These are phyloP conservation scores for Coemansia sp. DNA, from an alignment of 192 early-diverging fungal genomes.

Conservation along the genomic window DNA sequence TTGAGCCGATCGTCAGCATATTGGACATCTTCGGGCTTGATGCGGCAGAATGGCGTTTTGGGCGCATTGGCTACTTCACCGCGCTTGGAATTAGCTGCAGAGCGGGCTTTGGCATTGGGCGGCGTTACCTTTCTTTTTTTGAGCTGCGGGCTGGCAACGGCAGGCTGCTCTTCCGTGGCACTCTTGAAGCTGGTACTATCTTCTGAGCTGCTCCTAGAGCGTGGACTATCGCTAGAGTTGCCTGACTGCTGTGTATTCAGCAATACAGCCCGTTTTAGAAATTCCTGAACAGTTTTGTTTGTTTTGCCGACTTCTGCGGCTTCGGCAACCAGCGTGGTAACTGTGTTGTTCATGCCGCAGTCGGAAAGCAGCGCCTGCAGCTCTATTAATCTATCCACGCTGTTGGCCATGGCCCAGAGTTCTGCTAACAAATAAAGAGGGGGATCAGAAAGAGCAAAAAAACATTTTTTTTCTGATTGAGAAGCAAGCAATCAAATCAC, in stretches of 20 bases:
- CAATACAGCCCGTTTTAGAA: conserved; percentile 20
- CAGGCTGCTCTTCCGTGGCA: conserved; percentile 10
- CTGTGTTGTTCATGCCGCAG: conserved; percentile 29
- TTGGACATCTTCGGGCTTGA: conserved; percentile 75
- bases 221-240: not conserved
- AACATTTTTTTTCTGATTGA: conserved; percentile 1
- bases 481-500: too few species aligned
- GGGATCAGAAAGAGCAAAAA: not conserved
- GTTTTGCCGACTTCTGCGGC: conserved; percentile 30
- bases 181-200: conserved; percentile 28
- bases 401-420: conserved; percentile 1
- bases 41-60: conserved; percentile 77
- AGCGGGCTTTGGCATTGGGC: conserved; percentile 5
- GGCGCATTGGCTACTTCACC: conserved; percentile 25
- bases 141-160: not conserved
- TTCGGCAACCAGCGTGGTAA: conserved; percentile 33
- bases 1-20: conserved; percentile 77
- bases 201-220: conserved; percentile 20
- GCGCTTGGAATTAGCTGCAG: conserved; percentile 7
- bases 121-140: conserved; percentile 1
- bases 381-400: conserved; percentile 19
- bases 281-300: conserved; percentile 25
- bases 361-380: conserved; percentile 31
- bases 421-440: not conserved
- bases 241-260: not conserved